Evolutionary conservation across 2,329 filamentous ascomycete genomes (phyloP).

Genomic region (Cytospora paraplurivora): DNA sequence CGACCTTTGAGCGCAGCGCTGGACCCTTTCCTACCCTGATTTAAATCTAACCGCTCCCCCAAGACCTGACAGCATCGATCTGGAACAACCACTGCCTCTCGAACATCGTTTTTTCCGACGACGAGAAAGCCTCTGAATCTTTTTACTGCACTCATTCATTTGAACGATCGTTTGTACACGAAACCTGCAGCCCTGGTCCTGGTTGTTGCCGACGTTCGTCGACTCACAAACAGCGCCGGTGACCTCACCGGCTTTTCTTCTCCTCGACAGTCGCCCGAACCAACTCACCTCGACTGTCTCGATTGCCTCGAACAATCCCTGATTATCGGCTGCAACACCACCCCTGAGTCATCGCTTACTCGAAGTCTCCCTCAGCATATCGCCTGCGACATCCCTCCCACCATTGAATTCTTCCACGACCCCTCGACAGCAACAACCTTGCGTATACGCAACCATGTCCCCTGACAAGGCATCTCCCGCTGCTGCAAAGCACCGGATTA

Average conservation of each 20-base stretch:
- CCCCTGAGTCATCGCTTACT: background rate
- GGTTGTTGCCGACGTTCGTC: background rate
- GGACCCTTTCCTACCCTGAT: slow-evolving; percentile 19
- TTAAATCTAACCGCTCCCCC: slow-evolving; percentile 3
- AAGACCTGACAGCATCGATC: background rate
- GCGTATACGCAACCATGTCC: slow-evolving; percentile 41
- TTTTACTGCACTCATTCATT: slow-evolving; percentile 12
- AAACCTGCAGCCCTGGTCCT: background rate
- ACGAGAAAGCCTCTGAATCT: background rate
- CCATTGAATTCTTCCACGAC: background rate
- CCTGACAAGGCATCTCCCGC: slow-evolving; percentile 30
- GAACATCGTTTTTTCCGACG: background rate
- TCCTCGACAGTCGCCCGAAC: slow-evolving; percentile 12
- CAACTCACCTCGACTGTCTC: background rate
- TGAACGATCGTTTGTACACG: background rate
- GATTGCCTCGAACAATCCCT: background rate
- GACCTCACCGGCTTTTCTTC: background rate
- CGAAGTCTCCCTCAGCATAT: background rate
- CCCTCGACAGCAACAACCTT: background rate
- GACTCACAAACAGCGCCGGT: background rate
- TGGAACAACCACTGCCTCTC: slow-evolving; percentile 1
- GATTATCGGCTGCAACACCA: background rate
- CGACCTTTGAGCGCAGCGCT: slow-evolving; percentile 10
- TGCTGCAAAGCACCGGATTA: slow-evolving; percentile 73
- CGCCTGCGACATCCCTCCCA: background rate